Evolutionary conservation across 176 grass and related monocot genomes (phyloP), one percentile per base, ranked within the genome.

Genomic region (Aegilops tauschii): DNA sequence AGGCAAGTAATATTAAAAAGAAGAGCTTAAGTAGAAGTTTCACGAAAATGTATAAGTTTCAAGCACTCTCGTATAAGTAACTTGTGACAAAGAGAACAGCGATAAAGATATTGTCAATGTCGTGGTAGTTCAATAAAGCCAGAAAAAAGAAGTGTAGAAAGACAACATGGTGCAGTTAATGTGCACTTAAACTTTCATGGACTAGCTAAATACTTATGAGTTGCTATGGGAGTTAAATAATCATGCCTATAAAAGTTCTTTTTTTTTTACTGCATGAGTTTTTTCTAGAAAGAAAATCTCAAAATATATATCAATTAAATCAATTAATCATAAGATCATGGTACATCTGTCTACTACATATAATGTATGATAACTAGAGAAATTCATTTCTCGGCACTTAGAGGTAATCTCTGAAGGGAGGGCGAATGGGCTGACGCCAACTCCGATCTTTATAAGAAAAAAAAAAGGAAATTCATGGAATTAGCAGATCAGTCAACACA

Each of bases 1-100:
- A 80, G 77, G 61, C 72, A 61, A 87, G 65, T 49, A 88, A 76
- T 35, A 76, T 72, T 65, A 44, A 31, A 82, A 23, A 49, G 42
- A 62, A 86, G 68, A 80, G 44, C 25, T 77, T 21, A 65, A 49
- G 18, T 69, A 77, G 27, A 67, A 72, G 25, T 25, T 69, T 42
- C 74, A 79, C 7, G 7, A 28, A 85, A 69, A 69, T 69, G 61
- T 39, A 69, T 11, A 35, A 13, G 28, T 49, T 34, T 34, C 14
- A 85, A 77, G 39, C 34, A 45, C 44, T 45, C 10, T 76, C 18
- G 28, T 76, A 50, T 17, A 76, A 49, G 16, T 64, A 71, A 83
- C 6, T 35, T 9, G 10, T 50, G 29, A 64, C 54, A 76, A 75
- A 85, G 73, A 77, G 14, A 58, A 80, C 12, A 8, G 11, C 62